Percentiles rank a stretch among this genome's conserved stretches.
phyloP scores from a whole-genome alignment of 805 yeast species.

The Schwanniomyces polymorphus region DNA sequence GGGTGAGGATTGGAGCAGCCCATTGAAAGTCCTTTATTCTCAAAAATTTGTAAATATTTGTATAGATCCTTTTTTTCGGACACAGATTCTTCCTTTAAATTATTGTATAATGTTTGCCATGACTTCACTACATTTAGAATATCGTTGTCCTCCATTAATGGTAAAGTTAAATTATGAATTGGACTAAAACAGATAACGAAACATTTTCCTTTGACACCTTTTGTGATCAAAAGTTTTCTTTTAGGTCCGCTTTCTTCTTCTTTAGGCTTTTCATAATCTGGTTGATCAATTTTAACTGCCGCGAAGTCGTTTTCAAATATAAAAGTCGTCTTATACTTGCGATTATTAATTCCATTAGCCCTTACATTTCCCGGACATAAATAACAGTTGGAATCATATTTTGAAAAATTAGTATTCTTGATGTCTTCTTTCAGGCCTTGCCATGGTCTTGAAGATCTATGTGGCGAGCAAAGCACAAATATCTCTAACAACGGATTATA shows the following conservation, averaged over 20 bases:
- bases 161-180: conserved; percentile 63
- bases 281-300: conserved; percentile 63
- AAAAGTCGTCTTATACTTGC: conserved; percentile 55
- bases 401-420: conserved; percentile 42
- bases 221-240: conserved; percentile 51
- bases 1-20: conserved; percentile 84
- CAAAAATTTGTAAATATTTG: conserved; percentile 72
- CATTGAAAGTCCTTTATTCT: conserved; percentile 78
- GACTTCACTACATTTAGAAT: conserved; percentile 53
- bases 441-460: conserved; percentile 79
- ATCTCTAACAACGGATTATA: conserved; percentile 66
- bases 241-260: conserved; percentile 20
- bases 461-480: conserved; percentile 75
- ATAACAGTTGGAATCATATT: conserved; percentile 65
- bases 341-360: conserved; percentile 60
- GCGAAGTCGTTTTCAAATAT: conserved; percentile 69
- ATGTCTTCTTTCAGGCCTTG: conserved; percentile 67
- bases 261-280: conserved; percentile 30
- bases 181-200: conserved; percentile 74
- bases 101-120: conserved; percentile 57
- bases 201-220: conserved; percentile 67
- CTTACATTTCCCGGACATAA: conserved; percentile 72
- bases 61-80: conserved; percentile 44
- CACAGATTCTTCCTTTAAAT: conserved; percentile 37
- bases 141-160: conserved; percentile 52